Evolutionary conservation across 208 protist genomes (phyloP), one percentile per base, ranked within the genome.

Genomic region (Acanthamoeba culbertsoni): DNA sequence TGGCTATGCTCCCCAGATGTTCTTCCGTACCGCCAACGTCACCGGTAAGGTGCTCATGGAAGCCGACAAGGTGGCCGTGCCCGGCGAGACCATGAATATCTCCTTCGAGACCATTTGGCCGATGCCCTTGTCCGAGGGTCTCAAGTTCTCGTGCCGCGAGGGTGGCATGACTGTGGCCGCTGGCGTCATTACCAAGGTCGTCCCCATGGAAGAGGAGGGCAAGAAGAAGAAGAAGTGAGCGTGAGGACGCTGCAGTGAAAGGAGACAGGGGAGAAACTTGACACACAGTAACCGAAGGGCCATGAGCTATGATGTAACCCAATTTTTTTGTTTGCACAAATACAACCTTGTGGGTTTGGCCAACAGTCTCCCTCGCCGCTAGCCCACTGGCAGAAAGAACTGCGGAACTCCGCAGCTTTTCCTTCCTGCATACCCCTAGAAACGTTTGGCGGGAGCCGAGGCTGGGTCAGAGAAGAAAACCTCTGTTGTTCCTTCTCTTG

Each of bases 71-170:
- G 98, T 99, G 94, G 98, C 98, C 92, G 99, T 99, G 98, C 99
- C 99, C 53, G 99, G 99, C 88, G 99, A 99, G 95, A 99, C 99
- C 95, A 96, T 97, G 20, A 98, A 99, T 95, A 88, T 99, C 62
- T 93, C 96, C 18, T 94, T 99, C 46, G 98, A 98, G 20, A 94
- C 99, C 48, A 97, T 98, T 48, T 98, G 97, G 82, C 97, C 98
- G 46, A 98, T 99, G 94, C 97, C 98, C 40, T 91, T 99, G 31
- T 96, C 98, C 65, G 98, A 99, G 96, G 98, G 99, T 42, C 96
- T 99, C 86, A 98, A 99, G 95, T 99, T 99, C 95, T 99, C 99
- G 33, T 98, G 99, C 59, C 98, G 99, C 86, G 99, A 99, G 97
- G 99, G 99, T 91, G 98, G 99, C 96, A 98, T 98, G 93, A 99